A percentile compares a stretch with the other conserved stretches of the same genome.
phyloP scores from a whole-genome alignment of 108 stramenopile genomes.

The Skeletonema tropicum region DNA sequence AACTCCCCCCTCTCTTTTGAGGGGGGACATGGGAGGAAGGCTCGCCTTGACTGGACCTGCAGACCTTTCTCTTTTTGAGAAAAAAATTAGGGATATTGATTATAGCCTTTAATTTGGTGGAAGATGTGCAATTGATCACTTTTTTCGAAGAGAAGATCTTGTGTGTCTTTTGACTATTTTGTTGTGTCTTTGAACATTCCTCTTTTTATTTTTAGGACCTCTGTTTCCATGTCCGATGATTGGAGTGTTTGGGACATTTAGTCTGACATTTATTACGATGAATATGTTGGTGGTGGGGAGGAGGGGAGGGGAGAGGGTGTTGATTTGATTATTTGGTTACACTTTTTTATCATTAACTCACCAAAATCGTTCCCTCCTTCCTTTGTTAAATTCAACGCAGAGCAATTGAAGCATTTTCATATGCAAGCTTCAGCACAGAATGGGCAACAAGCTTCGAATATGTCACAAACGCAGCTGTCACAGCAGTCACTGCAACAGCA shows the following conservation, averaged over 20 bases:
- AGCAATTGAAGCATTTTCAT: conserved; percentile 2
- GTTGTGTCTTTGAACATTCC: not conserved
- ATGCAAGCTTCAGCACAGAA: not conserved
- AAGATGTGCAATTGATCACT: conserved; percentile 4
- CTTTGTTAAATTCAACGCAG: not conserved
- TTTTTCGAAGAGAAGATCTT: not conserved
- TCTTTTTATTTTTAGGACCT: conserved; percentile 7
- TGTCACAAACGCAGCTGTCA: not conserved
- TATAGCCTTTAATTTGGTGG: not conserved
- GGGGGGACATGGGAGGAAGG: conserved; percentile 7
- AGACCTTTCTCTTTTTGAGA: not conserved
- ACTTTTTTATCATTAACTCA: not conserved
- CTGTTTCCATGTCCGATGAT: conserved; percentile 8
- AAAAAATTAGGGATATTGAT: not conserved
- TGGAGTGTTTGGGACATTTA: not conserved
- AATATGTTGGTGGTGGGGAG: not conserved
- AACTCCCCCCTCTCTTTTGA: not conserved
- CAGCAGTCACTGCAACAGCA: not conserved
- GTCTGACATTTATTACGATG: conserved; percentile 3
- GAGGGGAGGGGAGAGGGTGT: not conserved
- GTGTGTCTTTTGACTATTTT: not conserved
- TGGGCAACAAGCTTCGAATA: not conserved
- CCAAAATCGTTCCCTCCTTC: not conserved
- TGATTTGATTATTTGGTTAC: not conserved
- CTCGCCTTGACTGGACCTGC: conserved; percentile 3